A percentile compares a stretch with the other conserved stretches of the same genome.
Evolutionary conservation across 176 grass and related monocot genomes (phyloP).

Genomic region (Stipa capillata): DNA sequence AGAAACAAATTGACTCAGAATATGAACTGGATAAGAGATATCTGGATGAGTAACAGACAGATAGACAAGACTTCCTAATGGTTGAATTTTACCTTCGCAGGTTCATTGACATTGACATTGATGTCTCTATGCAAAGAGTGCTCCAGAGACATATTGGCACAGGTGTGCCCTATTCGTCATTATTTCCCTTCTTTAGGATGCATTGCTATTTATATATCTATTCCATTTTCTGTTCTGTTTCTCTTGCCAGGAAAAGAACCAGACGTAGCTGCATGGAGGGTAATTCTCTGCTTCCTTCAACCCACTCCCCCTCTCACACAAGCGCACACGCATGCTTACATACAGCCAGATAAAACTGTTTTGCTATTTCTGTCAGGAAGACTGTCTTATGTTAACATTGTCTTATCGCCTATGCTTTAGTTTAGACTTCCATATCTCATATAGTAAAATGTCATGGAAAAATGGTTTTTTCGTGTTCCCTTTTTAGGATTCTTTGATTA

Average conservation of each 20-base stretch:
- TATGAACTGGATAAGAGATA: too few species aligned
- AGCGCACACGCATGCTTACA: background rate
- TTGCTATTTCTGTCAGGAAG: background rate
- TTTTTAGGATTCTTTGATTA: background rate
- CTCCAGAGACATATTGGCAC: slow-evolving; percentile 76
- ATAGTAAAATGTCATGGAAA: background rate
- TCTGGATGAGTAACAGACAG: too few species aligned
- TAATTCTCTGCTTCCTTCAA: slow-evolving; percentile 37
- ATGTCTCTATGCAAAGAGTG: slow-evolving; percentile 76
- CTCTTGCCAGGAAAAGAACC: slow-evolving; percentile 70
- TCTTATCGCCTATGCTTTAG: background rate
- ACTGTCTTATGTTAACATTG: background rate
- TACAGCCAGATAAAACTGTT: slow-evolving; percentile 1
- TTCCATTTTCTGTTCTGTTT: background rate
- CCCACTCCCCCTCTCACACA: background rate
- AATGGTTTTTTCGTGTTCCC: background rate
- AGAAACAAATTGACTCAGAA: too few species aligned
- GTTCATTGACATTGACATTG: slow-evolving; percentile 91
- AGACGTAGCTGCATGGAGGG: slow-evolving; percentile 78
- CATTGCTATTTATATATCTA: background rate
- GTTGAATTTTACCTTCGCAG: slow-evolving; percentile 15
- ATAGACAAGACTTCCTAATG: slow-evolving; percentile 11
- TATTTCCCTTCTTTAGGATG: background rate
- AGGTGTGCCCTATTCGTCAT: slow-evolving; percentile 41
- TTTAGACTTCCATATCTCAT: background rate